Evolutionary conservation across 495 filamentous ascomycete genomes (phyloP).

Genomic region (Aspergillus bridgeri): DNA sequence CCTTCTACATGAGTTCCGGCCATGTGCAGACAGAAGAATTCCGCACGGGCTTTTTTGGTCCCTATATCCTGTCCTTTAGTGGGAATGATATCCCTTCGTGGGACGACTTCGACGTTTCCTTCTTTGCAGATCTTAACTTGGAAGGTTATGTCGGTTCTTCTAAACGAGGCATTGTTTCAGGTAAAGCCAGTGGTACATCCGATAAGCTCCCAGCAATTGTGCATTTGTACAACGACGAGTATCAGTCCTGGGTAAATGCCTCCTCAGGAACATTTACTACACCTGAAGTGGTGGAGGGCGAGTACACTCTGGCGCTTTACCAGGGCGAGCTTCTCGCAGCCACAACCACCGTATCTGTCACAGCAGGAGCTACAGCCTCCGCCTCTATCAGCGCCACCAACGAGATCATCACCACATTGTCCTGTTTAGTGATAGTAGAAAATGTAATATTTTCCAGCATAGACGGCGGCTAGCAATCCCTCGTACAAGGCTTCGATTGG

Average conservation of each 20-base stretch:
- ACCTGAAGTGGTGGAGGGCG: not conserved
- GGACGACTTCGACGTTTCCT: slow-evolving; percentile 6
- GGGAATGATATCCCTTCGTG: slow-evolving; percentile 1
- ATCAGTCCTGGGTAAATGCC: not conserved
- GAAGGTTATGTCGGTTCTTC: not conserved
- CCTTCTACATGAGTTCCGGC: slow-evolving; percentile 10
- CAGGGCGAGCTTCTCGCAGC: not conserved
- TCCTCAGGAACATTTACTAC: not conserved
- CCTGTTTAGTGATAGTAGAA: too few species aligned
- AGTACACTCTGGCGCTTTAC: not conserved
- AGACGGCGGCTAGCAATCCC: too few species aligned
- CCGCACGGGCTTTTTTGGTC: slow-evolving; percentile 9
- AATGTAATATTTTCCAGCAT: too few species aligned
- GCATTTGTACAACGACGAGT: not conserved
- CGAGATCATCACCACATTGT: not conserved
- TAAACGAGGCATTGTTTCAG: not conserved
- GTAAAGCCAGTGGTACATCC: not conserved
- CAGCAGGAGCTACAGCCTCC: not conserved
- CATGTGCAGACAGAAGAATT: slow-evolving; percentile 6
- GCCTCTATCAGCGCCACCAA: not conserved
- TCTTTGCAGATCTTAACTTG: not conserved
- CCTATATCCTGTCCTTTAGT: slow-evolving; percentile 8
- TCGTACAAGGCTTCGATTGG: too few species aligned
- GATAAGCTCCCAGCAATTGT: not conserved
- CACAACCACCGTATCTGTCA: not conserved